Percentiles rank a stretch among this genome's conserved stretches.
These are phyloP conservation scores for Leccinum pellstonianum DNA, from an alignment of 768 basidiomycete genomes.

Conservation along the genomic window DNA sequence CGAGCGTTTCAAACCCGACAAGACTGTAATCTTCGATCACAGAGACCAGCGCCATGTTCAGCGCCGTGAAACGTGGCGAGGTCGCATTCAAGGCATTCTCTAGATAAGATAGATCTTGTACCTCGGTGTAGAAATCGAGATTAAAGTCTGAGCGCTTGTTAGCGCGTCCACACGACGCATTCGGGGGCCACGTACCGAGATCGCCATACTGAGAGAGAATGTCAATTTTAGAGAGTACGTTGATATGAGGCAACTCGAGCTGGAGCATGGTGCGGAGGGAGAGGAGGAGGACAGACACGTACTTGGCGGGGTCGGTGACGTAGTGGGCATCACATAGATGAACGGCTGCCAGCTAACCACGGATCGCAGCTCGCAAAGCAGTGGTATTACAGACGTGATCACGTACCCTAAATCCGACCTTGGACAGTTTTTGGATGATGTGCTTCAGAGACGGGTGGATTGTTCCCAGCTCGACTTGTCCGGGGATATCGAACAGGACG, in stretches of 20 bases:
- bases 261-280: slow-evolving; percentile 98
- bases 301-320: slow-evolving; percentile 94
- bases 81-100: slow-evolving; percentile 66
- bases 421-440: slow-evolving; percentile 68
- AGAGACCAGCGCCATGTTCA: slow-evolving; percentile 90
- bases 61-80: slow-evolving; percentile 65
- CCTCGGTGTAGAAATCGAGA: slow-evolving; percentile 96
- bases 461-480: slow-evolving; percentile 96
- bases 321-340: slow-evolving; percentile 97
- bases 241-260: slow-evolving; percentile 95
- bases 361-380: neutral
- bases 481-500: slow-evolving; percentile 92
- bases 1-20: slow-evolving; percentile 95
- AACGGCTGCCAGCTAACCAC: slow-evolving; percentile 78
- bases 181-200: slow-evolving; percentile 56
- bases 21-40: slow-evolving; percentile 92
- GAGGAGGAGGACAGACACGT: slow-evolving; percentile 87
- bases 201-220: slow-evolving; percentile 89
- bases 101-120: slow-evolving; percentile 90
- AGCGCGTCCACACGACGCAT: neutral
- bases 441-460: slow-evolving; percentile 88
- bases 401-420: slow-evolving; percentile 83
- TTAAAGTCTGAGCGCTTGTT: slow-evolving; percentile 73
- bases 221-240: slow-evolving; percentile 95
- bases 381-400: slow-evolving; percentile 11